phyloP scores from a whole-genome alignment of 2,329 filamentous ascomycete genomes.

The Fusarium abutilonis region DNA sequence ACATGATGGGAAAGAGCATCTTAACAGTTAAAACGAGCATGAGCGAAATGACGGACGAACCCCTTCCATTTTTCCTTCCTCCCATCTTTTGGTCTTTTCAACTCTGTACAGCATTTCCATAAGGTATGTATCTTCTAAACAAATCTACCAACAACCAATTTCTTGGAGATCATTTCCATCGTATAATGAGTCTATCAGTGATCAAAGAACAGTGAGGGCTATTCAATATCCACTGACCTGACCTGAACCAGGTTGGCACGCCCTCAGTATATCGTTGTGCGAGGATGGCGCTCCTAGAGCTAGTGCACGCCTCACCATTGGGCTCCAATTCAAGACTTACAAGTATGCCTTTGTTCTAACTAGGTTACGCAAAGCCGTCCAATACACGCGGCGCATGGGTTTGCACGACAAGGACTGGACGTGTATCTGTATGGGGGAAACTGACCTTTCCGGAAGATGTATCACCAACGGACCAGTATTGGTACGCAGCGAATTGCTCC shows the following conservation, averaged over 20 bases:
- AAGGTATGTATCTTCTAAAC: not conserved
- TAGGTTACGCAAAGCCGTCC: conserved; percentile 11
- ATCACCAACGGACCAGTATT: conserved; percentile 19
- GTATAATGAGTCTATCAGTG: not conserved
- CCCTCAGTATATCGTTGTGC: not conserved
- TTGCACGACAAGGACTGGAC: conserved; percentile 28
- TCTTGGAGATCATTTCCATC: not conserved
- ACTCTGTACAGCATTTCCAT: not conserved
- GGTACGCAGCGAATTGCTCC: conserved; percentile 7
- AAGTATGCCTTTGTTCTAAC: conserved; percentile 2
- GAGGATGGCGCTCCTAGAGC: conserved; percentile 9
- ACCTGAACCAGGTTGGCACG: not conserved
- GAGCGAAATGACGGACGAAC: conserved; percentile 26
- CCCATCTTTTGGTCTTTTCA: conserved; percentile 19
- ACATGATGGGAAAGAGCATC: conserved; percentile 10
- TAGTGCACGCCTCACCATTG: not conserved
- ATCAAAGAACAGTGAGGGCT: not conserved
- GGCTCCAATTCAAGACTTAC: conserved; percentile 1
- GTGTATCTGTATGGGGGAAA: conserved; percentile 33
- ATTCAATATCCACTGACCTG: not conserved
- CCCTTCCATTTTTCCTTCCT: conserved; percentile 29
- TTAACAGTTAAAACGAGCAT: conserved; percentile 1
- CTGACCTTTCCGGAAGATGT: conserved; percentile 6
- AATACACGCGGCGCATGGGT: conserved; percentile 29
- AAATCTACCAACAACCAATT: not conserved